These are phyloP conservation scores for Capsella rubella DNA, from an alignment of 441 rosid genomes.

Conservation along the genomic window DNA sequence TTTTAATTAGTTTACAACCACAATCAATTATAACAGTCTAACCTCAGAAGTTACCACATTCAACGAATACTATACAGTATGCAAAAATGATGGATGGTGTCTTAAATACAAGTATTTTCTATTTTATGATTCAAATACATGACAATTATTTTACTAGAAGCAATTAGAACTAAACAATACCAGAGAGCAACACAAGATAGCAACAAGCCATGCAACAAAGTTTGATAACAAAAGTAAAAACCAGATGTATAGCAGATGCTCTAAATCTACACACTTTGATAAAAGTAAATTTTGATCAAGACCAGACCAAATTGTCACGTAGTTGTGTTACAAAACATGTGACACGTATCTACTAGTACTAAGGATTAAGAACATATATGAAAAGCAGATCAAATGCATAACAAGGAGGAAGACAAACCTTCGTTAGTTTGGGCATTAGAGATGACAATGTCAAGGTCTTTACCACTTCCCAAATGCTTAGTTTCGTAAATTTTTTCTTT, in stretches of 20 bases:
- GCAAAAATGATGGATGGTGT: slow-evolving; percentile 6
- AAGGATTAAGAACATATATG: neutral
- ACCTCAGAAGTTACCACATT: slow-evolving; percentile 10
- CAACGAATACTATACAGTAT: neutral
- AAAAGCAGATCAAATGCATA: neutral
- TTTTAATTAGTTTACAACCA: slow-evolving; percentile 2
- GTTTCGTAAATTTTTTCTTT: slow-evolving; percentile 97
- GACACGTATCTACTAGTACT: neutral
- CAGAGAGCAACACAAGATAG: neutral
- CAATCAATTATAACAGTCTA: neutral
- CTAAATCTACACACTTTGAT: neutral
- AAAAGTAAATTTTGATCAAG: neutral
- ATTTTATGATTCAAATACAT: neutral
- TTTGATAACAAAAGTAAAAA: neutral
- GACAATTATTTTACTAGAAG: neutral
- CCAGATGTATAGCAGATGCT: neutral
- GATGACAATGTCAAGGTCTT: slow-evolving; percentile 96
- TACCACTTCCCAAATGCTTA: slow-evolving; percentile 98
- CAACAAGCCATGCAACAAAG: neutral
- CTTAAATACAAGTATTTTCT: neutral
- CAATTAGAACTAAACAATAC: slow-evolving; percentile 1
- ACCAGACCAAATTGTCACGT: neutral
- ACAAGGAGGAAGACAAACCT: slow-evolving; percentile 74
- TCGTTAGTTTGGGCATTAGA: slow-evolving; percentile 97
- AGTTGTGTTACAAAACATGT: neutral